Conservation (phyloP, 106 monocot species). For the Gastrodia elata region DNA sequence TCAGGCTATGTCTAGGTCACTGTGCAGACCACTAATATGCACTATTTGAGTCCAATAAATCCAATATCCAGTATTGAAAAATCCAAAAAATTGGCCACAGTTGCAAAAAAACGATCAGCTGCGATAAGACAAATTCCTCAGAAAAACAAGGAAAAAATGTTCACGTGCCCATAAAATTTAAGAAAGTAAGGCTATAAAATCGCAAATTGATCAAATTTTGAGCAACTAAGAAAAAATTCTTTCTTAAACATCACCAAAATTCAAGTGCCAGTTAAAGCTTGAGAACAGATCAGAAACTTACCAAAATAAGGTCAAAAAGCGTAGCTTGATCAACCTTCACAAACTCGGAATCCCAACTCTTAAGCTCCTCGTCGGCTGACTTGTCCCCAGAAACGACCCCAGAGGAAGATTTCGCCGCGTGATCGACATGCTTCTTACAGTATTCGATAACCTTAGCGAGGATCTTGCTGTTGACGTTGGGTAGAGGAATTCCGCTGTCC, state of each 20-base stretch:
- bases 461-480: slow-evolving; percentile 11
- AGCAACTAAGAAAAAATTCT: no score
- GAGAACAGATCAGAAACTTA: neutral
- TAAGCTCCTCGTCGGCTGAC: slow-evolving; percentile 6
- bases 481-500: slow-evolving; percentile 9
- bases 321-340: slow-evolving; percentile 20
- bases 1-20: no score
- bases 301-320: slow-evolving; percentile 19
- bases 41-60: no score
- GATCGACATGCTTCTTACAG: slow-evolving; percentile 13
- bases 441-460: slow-evolving; percentile 13
- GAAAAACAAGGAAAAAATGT: neutral
- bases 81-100: no score
- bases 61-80: no score
- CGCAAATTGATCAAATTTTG: no score
- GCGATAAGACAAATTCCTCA: neutral
- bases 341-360: slow-evolving; percentile 15
- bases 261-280: neutral
- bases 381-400: slow-evolving; percentile 6
- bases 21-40: no score
- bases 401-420: neutral
- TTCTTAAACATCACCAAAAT: no score
- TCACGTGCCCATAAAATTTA: no score
- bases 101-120: neutral
- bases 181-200: no score